A percentile compares a stretch with the other conserved stretches of the same genome.
phyloP scores from a whole-genome alignment of 495 filamentous ascomycete genomes.

The Aspergillus homomorphus region DNA sequence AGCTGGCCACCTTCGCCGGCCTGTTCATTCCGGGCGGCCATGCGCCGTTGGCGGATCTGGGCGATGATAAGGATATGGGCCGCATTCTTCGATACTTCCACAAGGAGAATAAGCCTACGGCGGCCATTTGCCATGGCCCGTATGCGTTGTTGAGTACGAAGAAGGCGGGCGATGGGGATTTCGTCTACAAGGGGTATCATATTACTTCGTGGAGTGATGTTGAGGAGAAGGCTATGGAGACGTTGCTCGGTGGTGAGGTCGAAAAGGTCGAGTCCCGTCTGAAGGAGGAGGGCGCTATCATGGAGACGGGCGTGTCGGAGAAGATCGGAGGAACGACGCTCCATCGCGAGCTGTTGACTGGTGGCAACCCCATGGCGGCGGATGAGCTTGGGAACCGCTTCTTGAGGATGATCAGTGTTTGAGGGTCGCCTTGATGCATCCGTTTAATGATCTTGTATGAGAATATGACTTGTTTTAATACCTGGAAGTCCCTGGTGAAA shows the following conservation, averaged over 20 bases:
- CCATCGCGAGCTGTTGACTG: conserved; percentile 27
- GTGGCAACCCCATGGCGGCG: conserved; percentile 32
- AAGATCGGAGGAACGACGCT: conserved; percentile 29
- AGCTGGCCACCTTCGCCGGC: conserved; percentile 30
- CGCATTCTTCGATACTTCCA: conserved; percentile 38
- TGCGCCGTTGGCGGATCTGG: conserved; percentile 38
- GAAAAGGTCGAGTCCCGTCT: conserved; percentile 29
- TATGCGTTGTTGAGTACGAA: conserved; percentile 40
- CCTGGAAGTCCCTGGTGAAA: no score
- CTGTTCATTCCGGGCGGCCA: conserved; percentile 45
- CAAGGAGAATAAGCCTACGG: conserved; percentile 31
- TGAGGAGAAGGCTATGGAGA: conserved; percentile 36
- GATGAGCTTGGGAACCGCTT: conserved; percentile 30
- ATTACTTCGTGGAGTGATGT: conserved; percentile 32
- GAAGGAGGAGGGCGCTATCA: conserved; percentile 26
- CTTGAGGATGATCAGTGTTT: conserved; percentile 32
- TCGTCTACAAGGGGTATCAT: conserved; percentile 36
- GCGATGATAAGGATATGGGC: conserved; percentile 35
- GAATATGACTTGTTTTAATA: background rate
- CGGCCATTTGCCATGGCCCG: conserved; percentile 43
- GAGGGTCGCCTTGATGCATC: background rate
- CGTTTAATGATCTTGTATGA: background rate
- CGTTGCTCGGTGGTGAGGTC: conserved; percentile 27
- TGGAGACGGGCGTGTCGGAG: conserved; percentile 26
- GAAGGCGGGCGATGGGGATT: conserved; percentile 24